Evolutionary conservation across 2,329 filamentous ascomycete species (phyloP).

Genomic region (Incumbomyces lentus): DNA sequence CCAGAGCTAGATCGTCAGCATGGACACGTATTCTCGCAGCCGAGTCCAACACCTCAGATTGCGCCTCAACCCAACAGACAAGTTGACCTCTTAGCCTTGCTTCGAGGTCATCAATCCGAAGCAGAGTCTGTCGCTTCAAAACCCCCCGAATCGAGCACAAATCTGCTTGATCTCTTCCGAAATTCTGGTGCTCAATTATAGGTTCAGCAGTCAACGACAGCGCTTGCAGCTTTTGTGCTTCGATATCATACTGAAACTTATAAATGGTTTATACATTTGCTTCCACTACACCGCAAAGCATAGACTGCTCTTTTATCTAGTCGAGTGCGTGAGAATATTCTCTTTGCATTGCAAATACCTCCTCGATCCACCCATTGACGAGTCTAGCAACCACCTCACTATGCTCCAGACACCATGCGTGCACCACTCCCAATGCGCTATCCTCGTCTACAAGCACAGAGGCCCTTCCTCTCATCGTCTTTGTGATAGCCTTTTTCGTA

Average conservation of each 20-base stretch:
- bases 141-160: background rate
- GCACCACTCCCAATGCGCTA: conserved; percentile 37
- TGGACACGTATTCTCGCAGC: background rate
- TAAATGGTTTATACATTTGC: too few species aligned
- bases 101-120: background rate
- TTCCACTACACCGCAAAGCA: too few species aligned
- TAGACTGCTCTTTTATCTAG: too few species aligned
- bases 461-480: conserved; percentile 18
- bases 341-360: conserved; percentile 24
- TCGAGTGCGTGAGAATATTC: too few species aligned
- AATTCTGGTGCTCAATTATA: background rate
- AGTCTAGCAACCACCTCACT: conserved; percentile 42
- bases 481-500: conserved; percentile 47
- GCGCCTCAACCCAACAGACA: background rate
- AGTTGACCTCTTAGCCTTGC: conserved; percentile 1
- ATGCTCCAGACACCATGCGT: conserved; percentile 48
- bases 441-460: conserved; percentile 45
- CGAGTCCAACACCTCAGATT: conserved; percentile 1
- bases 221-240: too few species aligned
- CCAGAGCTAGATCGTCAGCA: background rate
- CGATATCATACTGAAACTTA: too few species aligned
- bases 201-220: background rate
- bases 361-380: conserved; percentile 38
- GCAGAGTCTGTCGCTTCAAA: background rate
- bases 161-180: conserved; percentile 17